Conservation (phyloP, 768 basidiomycete genomes). For the Psilocybe azurescens region DNA sequence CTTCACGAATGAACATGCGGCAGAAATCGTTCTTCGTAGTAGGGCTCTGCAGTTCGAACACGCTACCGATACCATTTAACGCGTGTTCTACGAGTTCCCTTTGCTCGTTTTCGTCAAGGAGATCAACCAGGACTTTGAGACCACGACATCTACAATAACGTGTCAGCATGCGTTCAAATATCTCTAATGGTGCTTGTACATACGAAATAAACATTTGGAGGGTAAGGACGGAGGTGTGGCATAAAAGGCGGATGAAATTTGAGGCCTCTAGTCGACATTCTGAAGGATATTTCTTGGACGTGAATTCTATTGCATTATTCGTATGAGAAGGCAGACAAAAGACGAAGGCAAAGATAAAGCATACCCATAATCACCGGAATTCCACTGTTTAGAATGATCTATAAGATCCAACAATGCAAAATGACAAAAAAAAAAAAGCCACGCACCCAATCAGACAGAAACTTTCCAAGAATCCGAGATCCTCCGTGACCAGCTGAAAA, state of each 20-base stretch:
- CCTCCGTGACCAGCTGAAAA: conserved; percentile 64
- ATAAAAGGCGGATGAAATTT: conserved; percentile 90
- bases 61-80: conserved; percentile 91
- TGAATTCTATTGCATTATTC: conserved; percentile 64
- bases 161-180: not conserved
- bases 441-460: conserved; percentile 89
- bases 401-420: not conserved
- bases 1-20: conserved; percentile 97
- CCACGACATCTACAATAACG: conserved; percentile 78
- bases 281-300: conserved; percentile 91
- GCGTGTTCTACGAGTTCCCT: conserved; percentile 92
- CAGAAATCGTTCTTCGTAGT: conserved; percentile 99
- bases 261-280: conserved; percentile 97
- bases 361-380: conserved; percentile 95
- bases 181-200: not conserved
- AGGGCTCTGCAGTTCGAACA: conserved; percentile 95
- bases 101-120: conserved; percentile 95
- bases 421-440: not conserved
- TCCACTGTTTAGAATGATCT: conserved; percentile 53
- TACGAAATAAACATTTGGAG: conserved; percentile 17
- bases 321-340: not conserved
- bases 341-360: conserved; percentile 23
- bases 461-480: conserved; percentile 89
- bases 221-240: conserved; percentile 91
- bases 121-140: conserved; percentile 91